These are phyloP conservation scores for Fomitopsis schrenkii DNA, from an alignment of 1,284 basidiomycete genomes.

Conservation along the genomic window DNA sequence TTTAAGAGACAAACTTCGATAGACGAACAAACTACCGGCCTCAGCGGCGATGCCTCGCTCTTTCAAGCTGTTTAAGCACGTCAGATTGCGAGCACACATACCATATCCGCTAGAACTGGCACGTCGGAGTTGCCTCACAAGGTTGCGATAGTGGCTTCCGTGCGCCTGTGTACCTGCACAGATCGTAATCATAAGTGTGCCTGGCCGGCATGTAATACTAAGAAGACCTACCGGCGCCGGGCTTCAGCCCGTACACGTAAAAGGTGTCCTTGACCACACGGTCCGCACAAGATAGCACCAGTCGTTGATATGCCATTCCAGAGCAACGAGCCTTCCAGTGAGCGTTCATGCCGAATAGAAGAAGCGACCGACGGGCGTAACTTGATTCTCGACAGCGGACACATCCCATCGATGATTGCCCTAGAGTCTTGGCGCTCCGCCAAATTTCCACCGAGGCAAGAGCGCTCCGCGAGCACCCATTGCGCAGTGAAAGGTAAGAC, in stretches of 20 bases:
- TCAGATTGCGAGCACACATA: not conserved
- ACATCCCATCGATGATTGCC: not conserved
- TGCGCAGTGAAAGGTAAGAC: not conserved
- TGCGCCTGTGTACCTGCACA: not conserved
- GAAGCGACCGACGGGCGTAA: not conserved
- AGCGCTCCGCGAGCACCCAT: not conserved
- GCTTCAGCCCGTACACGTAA: not conserved
- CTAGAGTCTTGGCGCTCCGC: not conserved
- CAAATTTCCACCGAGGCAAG: not conserved
- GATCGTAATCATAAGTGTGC: not conserved
- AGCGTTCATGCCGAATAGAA: not conserved
- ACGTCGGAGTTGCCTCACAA: not conserved
- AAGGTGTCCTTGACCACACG: not conserved
- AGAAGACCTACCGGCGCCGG: not conserved
- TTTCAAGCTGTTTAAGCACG: too few species aligned
- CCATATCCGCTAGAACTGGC: not conserved
- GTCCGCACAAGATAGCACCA: not conserved
- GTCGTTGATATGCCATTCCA: not conserved
- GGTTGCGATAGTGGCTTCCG: not conserved
- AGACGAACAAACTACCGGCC: too few species aligned
- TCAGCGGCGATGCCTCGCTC: too few species aligned
- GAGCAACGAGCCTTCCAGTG: not conserved
- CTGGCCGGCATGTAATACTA: not conserved
- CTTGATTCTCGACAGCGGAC: not conserved
- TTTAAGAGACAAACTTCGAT: too few species aligned